Percentiles rank a stretch among this genome's conserved stretches.
Evolutionary conservation across 495 filamentous ascomycete species (phyloP).

Genomic region (Tuber borchii): DNA sequence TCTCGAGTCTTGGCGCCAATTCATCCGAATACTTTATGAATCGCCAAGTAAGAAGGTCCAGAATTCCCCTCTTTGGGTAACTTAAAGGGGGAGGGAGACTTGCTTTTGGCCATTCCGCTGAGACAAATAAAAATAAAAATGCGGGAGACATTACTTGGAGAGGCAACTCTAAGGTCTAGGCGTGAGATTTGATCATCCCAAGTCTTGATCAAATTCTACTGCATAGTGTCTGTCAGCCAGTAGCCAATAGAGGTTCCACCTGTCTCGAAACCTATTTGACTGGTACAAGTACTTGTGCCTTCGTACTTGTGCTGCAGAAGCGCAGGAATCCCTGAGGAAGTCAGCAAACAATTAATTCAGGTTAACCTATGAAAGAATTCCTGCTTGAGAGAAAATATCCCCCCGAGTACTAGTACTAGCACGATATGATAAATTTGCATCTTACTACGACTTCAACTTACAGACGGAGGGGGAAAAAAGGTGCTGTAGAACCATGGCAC

Average conservation of each 20-base stretch:
- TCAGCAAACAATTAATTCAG: background rate
- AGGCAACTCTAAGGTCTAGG: background rate
- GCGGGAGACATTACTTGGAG: background rate
- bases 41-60: too few relatives aligned
- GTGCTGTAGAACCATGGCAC: too few relatives aligned
- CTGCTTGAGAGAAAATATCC: background rate
- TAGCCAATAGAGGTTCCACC: too few relatives aligned
- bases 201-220: background rate
- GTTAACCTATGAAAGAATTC: background rate
- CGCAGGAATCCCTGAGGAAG: background rate
- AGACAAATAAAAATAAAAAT: background rate
- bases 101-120: background rate
- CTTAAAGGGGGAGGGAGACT: background rate
- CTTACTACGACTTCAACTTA: background rate
- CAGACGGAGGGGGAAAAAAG: too few relatives aligned
- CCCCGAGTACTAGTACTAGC: background rate
- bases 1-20: too few relatives aligned
- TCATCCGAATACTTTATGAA: too few relatives aligned
- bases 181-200: background rate
- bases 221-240: too few relatives aligned
- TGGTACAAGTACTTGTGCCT: background rate
- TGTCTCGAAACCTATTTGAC: background rate
- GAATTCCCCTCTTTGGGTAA: background rate
- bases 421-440: background rate
- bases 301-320: too few relatives aligned